Base-by-base conservation (phyloP, 805 yeast genomes). In the Pichia pseudocactophila region DNA sequence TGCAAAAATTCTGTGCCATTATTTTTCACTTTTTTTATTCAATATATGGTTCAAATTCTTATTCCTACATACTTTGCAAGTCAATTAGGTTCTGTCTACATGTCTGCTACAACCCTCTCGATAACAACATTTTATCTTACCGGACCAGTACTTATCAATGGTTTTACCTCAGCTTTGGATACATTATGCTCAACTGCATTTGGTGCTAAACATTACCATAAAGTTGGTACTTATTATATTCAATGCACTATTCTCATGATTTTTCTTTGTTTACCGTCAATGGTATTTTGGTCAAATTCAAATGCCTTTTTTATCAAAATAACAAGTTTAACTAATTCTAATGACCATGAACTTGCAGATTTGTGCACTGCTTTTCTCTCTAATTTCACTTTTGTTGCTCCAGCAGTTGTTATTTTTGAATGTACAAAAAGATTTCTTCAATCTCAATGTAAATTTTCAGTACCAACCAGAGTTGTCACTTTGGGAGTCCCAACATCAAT, bases 131-230 rank as follows among this genome's bases (percentile, higher is more conserved):
- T 85, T 18, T 82, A 80, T 53, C 76, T 82, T 37, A 69, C 82
- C 1, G 89, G 87, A 0, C 76, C 81, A 43, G 82, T 84, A 26
- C 66, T 82, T 2, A 73, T 82, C 45, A 85, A 81, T 57, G 90
- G 90, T 3, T 74, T 81, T 7, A 69, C 85, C 16, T 81, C 92
- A 0, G 74, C 86, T 48, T 64, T 82, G 49, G 90, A 82, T 53
- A 82, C 90, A 0, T 63, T 82, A 15, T 82, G 90, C 56, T 79
- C 88, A 2, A 87, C 82, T 55, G 80, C 88, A 0, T 81, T 62
- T 55, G 90, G 92, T 19, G 73, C 83, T 27, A 69, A 68, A 40
- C 78, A 80, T 51, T 75, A 66, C 54, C 68, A 68, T 47, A 56
- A 70, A 49, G 89, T 82, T 13, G 92, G 92, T 0, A 58, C 78